phyloP scores from a whole-genome alignment of 345 rosid genomes.

The Moricandia moricandioides region DNA sequence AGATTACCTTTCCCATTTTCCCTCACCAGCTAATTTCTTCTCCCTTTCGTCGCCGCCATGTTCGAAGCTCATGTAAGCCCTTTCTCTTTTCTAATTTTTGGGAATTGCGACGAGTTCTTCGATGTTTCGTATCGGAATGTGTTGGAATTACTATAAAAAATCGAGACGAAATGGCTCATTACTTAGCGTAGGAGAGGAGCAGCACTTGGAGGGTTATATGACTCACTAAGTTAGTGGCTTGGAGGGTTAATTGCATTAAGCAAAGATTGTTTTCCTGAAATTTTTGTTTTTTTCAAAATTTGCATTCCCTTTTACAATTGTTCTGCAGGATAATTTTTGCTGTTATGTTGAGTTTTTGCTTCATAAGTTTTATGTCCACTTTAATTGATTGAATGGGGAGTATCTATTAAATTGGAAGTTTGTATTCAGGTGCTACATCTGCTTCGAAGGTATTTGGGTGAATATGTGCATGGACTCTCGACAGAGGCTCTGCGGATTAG shows the following conservation, averaged over 20 bases:
- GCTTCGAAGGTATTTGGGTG: constrained; percentile 98
- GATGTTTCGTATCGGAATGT: background rate
- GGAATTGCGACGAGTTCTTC: constrained; percentile 8
- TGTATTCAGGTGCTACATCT: constrained; percentile 78
- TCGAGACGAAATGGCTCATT: constrained; percentile 5
- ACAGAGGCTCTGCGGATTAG: constrained; percentile 89
- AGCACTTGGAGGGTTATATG: background rate
- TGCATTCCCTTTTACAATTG: background rate
- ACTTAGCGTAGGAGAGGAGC: background rate
- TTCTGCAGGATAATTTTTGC: constrained; percentile 13
- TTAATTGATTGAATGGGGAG: background rate
- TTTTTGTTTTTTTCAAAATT: background rate
- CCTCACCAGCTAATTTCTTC: constrained; percentile 9
- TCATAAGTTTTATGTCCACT: background rate
- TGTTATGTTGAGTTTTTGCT: constrained; percentile 2
- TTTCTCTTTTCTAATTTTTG: background rate
- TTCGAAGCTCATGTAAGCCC: constrained; percentile 85
- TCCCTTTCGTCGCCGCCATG: constrained; percentile 53
- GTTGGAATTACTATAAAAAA: background rate
- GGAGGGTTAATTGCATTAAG: background rate
- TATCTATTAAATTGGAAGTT: constrained; percentile 5
- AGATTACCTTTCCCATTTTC: constrained; percentile 5
- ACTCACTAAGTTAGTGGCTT: constrained; percentile 1
- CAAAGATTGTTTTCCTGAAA: background rate
- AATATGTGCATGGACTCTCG: constrained; percentile 94